A percentile compares a stretch with the other conserved stretches of the same genome.
phyloP scores from a whole-genome alignment of 2,329 filamentous ascomycete species.

The Nothomitra cinnamomea region DNA sequence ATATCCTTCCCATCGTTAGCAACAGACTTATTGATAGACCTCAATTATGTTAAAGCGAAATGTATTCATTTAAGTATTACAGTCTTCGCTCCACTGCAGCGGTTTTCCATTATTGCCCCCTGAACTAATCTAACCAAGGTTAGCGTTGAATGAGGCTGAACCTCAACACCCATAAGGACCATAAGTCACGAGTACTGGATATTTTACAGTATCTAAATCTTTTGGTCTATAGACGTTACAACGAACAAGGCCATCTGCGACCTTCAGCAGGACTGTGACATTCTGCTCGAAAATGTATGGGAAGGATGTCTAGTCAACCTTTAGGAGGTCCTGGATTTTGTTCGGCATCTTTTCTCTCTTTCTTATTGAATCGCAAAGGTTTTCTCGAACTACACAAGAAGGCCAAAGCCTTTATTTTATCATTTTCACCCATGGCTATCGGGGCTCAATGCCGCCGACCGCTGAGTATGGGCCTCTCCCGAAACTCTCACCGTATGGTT shows the following conservation, averaged over 20 bases:
- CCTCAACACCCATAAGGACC: no score
- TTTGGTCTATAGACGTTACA: conserved; percentile 35
- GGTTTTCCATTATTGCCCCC: no score
- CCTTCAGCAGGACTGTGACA: conserved; percentile 27
- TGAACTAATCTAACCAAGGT: no score
- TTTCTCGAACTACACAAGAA: no score
- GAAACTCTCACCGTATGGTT: conserved; percentile 24
- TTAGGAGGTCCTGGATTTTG: conserved; percentile 16
- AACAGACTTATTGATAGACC: no score
- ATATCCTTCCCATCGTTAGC: conserved; percentile 66
- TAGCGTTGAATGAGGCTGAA: no score
- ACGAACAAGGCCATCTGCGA: conserved; percentile 25
- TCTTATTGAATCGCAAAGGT: no score
- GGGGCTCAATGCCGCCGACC: conserved; percentile 8
- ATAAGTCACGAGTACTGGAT: conserved; percentile 51
- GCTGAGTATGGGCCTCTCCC: neutral
- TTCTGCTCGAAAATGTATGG: conserved; percentile 27
- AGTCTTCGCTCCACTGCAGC: no score
- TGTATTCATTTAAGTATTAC: no score
- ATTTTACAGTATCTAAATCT: conserved; percentile 17
- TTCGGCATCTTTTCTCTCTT: conserved; percentile 15
- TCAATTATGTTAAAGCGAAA: no score
- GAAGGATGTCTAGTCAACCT: conserved; percentile 17
- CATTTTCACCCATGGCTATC: conserved; percentile 8
- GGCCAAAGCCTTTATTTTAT: no score